Base-by-base conservation (phyloP, 208 protist genomes). In the Acanthamoeba healyi region DNA sequence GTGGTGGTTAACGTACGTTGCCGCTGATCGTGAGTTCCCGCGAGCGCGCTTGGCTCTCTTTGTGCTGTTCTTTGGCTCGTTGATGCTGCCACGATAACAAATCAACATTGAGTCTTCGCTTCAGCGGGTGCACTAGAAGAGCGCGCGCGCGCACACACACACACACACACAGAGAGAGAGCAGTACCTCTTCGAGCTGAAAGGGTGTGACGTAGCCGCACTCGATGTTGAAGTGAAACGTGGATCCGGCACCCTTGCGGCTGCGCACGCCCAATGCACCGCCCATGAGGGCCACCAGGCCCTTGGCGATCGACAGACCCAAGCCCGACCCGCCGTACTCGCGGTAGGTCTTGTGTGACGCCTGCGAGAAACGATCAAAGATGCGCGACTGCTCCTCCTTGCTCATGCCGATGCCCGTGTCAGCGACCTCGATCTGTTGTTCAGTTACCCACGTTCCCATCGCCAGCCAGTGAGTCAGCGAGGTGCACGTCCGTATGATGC, bases 341-440 rank as follows among this genome's bases (percentile, higher is more conserved):
- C 65, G 65, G 29, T 74, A 74, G 15, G 65, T 74, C 65, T 74
- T 74, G 34, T 74, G 65, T 17, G 65, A 74, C n/a, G 65, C 65
- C 65, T 74, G 65, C 54, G 65, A 74, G 24, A 74, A 74, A 2
- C 65, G 65, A 17, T 74, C 65, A 38, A 74, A 74, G 65, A 74
- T 74, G 34, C 65, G 65, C 15, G 32, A 42, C 65, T 74, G 65
- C 65, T 74, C 65, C 65, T 74, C 65, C 7, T 74, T 14, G 65
- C 65, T 74, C 65, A 74, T 74, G 7, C 65, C 65, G 17, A 74
- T 74, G 5, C 65, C 65, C 15, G 65, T 74, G 34, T 74, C 65
- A 1, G 17, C 29, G 7, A 74, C 65, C 32, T 74, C 65, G 26
- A 67, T 32, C 58, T 67, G 58, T 49, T 12, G 44, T 15, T 12